Evolutionary conservation across 2,329 filamentous ascomycete species (phyloP), one percentile per base, ranked within the genome.

Genomic region (Exophiala spinifera): DNA sequence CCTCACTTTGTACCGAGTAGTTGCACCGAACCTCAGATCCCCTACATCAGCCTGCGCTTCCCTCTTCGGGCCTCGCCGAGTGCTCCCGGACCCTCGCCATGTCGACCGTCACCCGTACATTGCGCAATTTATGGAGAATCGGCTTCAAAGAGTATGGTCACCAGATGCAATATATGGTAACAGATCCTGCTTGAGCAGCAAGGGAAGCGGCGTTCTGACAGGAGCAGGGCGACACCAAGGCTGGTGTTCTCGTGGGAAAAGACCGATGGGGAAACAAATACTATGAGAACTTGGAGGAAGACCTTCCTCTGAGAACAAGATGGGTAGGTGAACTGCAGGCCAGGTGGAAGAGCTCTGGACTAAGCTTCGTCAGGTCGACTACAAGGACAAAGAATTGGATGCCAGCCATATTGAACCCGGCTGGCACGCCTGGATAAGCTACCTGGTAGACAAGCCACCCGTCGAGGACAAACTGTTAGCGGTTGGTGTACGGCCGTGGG

Each of bases 381-480:
- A 95, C 80, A 92, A 90, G 77, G 81, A 88, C 73, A 80, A 89
- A 66, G 90, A 97, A 69, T 71, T 67, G 51, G 72, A 82, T 64
- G 59, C 67, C 19, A 67, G 64, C 43, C 89, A 96, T 51, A 88
- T 96, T 66, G 92, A 97, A 74, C 91, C 92, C 47, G 89, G 92
- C 73, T 99, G 94, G 94, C 94, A 97, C 76, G 90, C 89, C 25
- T 99, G 94, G 94, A 91, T 99, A 65, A 90, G 90, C 63, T 97
- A 99, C 76, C 78, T 85, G 75, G 86, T 96, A 66, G 91, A 97
- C 74, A 88, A 88, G 74, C 85, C 92, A 34, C 94, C 94, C 1
- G 82, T 79, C 34, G 74, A 87, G 67, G 94, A 99, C 70, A 76
- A 85, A 49, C 72, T 94, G 59, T 68, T 95, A 60, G 81, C 84